phyloP scores from a whole-genome alignment of 768 basidiomycete genomes.

The Dentipellis sp. region DNA sequence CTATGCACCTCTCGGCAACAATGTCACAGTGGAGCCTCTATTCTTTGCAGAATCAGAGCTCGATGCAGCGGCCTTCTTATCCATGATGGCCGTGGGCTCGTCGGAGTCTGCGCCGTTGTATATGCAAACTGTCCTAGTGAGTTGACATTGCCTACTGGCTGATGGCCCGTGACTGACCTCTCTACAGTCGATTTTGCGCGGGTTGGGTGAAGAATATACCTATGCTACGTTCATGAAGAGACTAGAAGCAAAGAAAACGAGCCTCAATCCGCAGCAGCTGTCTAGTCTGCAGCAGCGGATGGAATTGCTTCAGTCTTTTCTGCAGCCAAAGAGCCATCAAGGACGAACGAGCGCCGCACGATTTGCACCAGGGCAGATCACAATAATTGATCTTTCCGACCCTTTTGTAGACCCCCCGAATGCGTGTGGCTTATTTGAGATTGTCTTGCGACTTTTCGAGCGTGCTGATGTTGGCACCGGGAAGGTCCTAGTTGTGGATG shows the following conservation, averaged over 20 bases:
- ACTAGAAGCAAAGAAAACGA: slow-evolving; percentile 35
- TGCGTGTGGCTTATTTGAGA: slow-evolving; percentile 65
- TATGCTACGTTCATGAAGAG: slow-evolving; percentile 39
- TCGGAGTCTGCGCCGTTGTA: slow-evolving; percentile 58
- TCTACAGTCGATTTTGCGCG: slow-evolving; percentile 46
- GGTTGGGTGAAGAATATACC: slow-evolving; percentile 50
- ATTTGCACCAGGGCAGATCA: slow-evolving; percentile 49
- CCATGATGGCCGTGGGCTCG: slow-evolving; percentile 65
- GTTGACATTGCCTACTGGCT: slow-evolving; percentile 20
- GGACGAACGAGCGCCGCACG: slow-evolving; percentile 18
- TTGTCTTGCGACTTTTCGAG: slow-evolving; percentile 55
- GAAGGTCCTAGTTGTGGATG: slow-evolving; percentile 64
- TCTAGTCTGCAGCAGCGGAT: slow-evolving; percentile 55
- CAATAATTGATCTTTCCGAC: slow-evolving; percentile 64
- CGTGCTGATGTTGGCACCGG: slow-evolving; percentile 51
- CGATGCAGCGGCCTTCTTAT: slow-evolving; percentile 59
- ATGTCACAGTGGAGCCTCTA: slow-evolving; percentile 45
- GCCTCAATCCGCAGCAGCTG: slow-evolving; percentile 49
- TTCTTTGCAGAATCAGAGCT: slow-evolving; percentile 50
- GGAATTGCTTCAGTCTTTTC: slow-evolving; percentile 48
- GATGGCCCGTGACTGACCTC: neutral
- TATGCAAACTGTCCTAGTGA: slow-evolving; percentile 57
- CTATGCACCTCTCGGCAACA: slow-evolving; percentile 32
- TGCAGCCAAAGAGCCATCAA: slow-evolving; percentile 24
- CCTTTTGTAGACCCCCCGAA: slow-evolving; percentile 61